These are phyloP conservation scores for Claviceps arundinis DNA, from an alignment of 2,329 filamentous ascomycete species.

Conservation along the genomic window DNA sequence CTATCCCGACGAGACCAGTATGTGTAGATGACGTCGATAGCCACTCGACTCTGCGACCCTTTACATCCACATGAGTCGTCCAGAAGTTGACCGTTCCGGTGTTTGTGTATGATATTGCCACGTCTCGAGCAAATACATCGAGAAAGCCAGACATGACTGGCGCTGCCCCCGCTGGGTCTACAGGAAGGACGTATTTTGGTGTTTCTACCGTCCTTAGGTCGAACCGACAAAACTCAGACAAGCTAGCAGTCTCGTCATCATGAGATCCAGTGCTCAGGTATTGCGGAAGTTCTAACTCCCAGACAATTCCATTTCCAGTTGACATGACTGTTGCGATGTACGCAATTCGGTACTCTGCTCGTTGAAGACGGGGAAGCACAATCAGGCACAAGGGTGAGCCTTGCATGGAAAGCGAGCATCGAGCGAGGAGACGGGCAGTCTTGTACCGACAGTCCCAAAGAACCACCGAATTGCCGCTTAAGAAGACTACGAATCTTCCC, in stretches of 20 bases:
- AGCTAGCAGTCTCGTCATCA: conserved; percentile 13
- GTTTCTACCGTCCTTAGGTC: conserved; percentile 47
- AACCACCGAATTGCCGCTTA: conserved; percentile 56
- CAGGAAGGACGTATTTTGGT: conserved; percentile 57
- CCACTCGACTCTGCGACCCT: conserved; percentile 58
- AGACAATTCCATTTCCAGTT: conserved; percentile 65
- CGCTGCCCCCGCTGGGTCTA: conserved; percentile 70
- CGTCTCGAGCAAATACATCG: conserved; percentile 74
- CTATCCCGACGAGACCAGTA: conserved; percentile 58
- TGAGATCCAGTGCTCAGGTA: conserved; percentile 19
- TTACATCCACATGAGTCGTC: conserved; percentile 61
- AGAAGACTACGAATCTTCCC: conserved; percentile 67
- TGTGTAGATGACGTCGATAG: conserved; percentile 69
- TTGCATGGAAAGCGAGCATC: conserved; percentile 37
- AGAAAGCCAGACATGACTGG: conserved; percentile 64
- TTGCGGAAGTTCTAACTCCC: conserved; percentile 56
- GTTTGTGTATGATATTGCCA: conserved; percentile 72
- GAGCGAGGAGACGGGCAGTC: conserved; percentile 41
- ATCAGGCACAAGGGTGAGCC: conserved; percentile 73
- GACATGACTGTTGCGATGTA: conserved; percentile 78
- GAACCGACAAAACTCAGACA: conserved; percentile 60
- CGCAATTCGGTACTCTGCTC: conserved; percentile 40
- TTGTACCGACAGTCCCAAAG: conserved; percentile 65
- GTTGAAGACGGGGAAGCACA: conserved; percentile 51
- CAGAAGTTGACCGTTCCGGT: conserved; percentile 68